Evolutionary conservation across 1,284 basidiomycete genomes (phyloP).

Genomic region (Cryptococcus wingfieldii): DNA sequence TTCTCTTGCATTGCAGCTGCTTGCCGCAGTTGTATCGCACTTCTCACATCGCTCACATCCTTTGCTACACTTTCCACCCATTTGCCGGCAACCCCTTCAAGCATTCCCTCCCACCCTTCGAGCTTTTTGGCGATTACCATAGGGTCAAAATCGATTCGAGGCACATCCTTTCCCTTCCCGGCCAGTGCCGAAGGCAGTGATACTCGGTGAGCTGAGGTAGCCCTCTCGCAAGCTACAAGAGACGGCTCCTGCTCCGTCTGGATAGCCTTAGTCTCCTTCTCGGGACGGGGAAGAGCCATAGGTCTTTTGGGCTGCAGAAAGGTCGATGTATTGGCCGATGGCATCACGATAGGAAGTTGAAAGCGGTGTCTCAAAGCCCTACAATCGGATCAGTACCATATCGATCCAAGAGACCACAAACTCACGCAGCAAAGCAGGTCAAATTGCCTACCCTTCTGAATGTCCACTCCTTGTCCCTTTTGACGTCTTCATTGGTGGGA

Average conservation of each 20-base stretch:
- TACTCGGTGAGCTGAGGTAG: not conserved
- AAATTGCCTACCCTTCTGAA: conserved; percentile 45
- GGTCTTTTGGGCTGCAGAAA: conserved; percentile 7
- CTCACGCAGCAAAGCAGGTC: conserved; percentile 47
- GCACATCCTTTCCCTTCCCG: conserved; percentile 3
- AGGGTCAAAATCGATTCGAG: conserved; percentile 42
- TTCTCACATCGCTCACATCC: conserved; percentile 20
- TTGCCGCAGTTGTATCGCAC: not conserved
- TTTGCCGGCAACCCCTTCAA: conserved; percentile 19
- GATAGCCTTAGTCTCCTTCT: not conserved
- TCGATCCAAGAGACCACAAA: not conserved
- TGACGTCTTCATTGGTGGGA: conserved; percentile 10
- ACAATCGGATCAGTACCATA: not conserved
- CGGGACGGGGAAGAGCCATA: not conserved
- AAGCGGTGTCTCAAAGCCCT: conserved; percentile 45
- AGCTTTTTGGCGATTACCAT: conserved; percentile 35
- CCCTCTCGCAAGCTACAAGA: not conserved
- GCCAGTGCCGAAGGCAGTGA: not conserved
- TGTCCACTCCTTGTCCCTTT: conserved; percentile 38
- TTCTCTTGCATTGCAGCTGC: not conserved
- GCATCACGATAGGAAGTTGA: conserved; percentile 35
- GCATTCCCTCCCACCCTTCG: conserved; percentile 37
- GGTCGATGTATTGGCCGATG: conserved; percentile 12
- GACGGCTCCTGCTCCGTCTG: too few relatives aligned
- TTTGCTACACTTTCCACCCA: conserved; percentile 37